These are phyloP conservation scores for Cairneyella variabilis DNA, from an alignment of 495 filamentous ascomycete genomes.

Conservation along the genomic window DNA sequence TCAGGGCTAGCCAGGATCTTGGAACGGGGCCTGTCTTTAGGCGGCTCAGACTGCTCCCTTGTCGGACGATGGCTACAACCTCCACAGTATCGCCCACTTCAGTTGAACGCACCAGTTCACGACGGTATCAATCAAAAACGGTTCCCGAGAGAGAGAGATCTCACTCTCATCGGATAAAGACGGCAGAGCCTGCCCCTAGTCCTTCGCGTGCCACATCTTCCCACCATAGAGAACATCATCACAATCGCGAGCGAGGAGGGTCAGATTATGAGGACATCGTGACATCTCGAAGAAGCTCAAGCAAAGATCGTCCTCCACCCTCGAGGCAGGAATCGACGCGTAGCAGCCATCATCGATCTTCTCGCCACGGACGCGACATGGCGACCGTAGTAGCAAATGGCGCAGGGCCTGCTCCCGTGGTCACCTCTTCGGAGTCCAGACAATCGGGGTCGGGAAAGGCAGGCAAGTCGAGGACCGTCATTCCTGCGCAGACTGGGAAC, in stretches of 20 bases:
- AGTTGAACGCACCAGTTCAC: conserved; percentile 14
- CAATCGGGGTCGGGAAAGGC: conserved; percentile 44
- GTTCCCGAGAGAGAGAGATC: conserved; percentile 14
- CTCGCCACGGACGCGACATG: conserved; percentile 21
- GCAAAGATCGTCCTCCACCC: conserved; percentile 35
- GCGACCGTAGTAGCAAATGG: conserved; percentile 36
- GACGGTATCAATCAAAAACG: conserved; percentile 13
- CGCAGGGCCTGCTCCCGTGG: conserved; percentile 39
- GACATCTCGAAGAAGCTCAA: conserved; percentile 36
- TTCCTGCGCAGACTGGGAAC: conserved; percentile 76
- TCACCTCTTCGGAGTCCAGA: conserved; percentile 40
- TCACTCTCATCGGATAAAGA: conserved; percentile 20
- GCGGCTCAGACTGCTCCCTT: conserved; percentile 12
- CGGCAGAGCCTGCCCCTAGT: conserved; percentile 19
- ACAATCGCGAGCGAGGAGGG: conserved; percentile 40
- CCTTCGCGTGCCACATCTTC: conserved; percentile 29
- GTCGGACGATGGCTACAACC: conserved; percentile 15
- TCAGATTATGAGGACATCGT: conserved; percentile 33
- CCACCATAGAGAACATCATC: conserved; percentile 35
- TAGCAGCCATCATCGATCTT: conserved; percentile 10
- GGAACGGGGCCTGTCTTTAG: no score
- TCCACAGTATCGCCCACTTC: conserved; percentile 13
- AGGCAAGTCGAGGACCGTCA: conserved; percentile 71
- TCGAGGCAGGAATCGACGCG: conserved; percentile 17
- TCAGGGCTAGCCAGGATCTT: no score